Percentiles rank a stretch among this genome's conserved stretches.
phyloP scores from a whole-genome alignment of 2,329 filamentous ascomycete genomes.

The Fusarium vanettenii region DNA sequence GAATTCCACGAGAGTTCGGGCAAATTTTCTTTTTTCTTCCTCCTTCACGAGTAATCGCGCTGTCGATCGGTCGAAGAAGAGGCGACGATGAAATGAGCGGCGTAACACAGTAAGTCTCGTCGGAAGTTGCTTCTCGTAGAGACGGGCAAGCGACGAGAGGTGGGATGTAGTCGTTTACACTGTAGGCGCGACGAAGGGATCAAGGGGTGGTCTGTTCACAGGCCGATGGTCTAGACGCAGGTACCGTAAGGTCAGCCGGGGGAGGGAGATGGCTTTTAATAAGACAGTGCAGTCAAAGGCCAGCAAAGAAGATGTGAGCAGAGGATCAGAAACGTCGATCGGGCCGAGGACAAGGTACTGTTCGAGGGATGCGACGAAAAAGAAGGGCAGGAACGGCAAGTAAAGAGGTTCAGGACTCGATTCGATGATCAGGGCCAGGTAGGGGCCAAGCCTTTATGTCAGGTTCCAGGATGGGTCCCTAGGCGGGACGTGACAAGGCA shows the following conservation, averaged over 20 bases:
- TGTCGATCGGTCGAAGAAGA: conserved; percentile 24
- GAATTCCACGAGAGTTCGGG: conserved; percentile 13
- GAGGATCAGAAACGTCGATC: conserved; percentile 22
- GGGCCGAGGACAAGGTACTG: conserved; percentile 29
- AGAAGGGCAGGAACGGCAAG: conserved; percentile 31
- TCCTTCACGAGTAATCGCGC: conserved; percentile 26
- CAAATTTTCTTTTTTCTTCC: conserved; percentile 29
- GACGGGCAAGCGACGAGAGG: conserved; percentile 22
- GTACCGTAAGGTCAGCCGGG: conserved; percentile 43
- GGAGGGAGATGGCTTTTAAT: conserved; percentile 18
- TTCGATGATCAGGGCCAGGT: conserved; percentile 43
- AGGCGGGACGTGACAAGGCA: conserved; percentile 46
- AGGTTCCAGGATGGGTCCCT: conserved; percentile 44
- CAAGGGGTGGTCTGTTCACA: conserved; percentile 47
- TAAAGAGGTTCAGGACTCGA: conserved; percentile 43
- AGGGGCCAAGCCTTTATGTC: conserved; percentile 48
- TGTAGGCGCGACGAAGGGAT: conserved; percentile 36
- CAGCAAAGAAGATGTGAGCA: conserved; percentile 9
- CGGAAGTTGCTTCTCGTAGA: conserved; percentile 25
- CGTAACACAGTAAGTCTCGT: conserved; percentile 12
- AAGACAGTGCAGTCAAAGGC: conserved; percentile 5
- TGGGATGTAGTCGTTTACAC: conserved; percentile 34
- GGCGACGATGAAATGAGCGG: conserved; percentile 4
- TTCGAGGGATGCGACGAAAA: conserved; percentile 34
- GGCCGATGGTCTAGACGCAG: conserved; percentile 42